Percentiles rank a stretch among this genome's conserved stretches.
Conservation (phyloP, 768 basidiomycete species). For the Hericium rajendrae region DNA sequence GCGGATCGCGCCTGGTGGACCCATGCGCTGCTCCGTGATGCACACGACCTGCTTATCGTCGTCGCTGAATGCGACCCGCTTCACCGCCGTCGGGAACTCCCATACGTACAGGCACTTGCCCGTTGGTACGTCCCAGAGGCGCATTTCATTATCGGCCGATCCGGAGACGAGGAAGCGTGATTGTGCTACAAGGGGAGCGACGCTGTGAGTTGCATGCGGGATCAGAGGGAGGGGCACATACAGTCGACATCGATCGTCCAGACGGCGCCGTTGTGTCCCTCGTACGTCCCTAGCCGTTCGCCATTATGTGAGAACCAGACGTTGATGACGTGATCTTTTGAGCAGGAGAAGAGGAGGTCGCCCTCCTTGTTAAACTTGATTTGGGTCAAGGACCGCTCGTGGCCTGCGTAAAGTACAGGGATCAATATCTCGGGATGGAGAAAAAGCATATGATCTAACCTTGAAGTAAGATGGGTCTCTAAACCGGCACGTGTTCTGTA, state of each 20-base stretch:
- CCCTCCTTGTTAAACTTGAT: constrained; percentile 97
- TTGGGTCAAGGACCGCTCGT: constrained; percentile 95
- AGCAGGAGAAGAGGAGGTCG: constrained; percentile 90
- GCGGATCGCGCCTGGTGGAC: constrained; percentile 79
- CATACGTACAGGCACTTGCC: constrained; percentile 91
- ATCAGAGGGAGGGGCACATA: constrained; percentile 30
- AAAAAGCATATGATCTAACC: constrained; percentile 11
- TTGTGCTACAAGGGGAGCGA: constrained; percentile 40
- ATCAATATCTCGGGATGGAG: neutral
- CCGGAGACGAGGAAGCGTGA: constrained; percentile 84
- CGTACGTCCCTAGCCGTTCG: constrained; percentile 92
- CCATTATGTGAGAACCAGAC: constrained; percentile 98
- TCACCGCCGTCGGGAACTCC: constrained; percentile 98
- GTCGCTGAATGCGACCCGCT: constrained; percentile 87
- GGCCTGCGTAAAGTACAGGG: constrained; percentile 42
- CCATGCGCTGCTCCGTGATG: constrained; percentile 97
- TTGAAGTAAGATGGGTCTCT: constrained; percentile 23
- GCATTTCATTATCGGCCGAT: constrained; percentile 87
- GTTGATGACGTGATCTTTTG: constrained; percentile 92
- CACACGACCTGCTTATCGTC: constrained; percentile 78
- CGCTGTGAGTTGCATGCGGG: neutral
- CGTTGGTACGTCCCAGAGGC: constrained; percentile 80
- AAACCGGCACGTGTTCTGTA: neutral
- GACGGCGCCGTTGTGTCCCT: constrained; percentile 91
- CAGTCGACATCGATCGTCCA: constrained; percentile 97